phyloP scores from a whole-genome alignment of 2,329 filamentous ascomycete species.

The Fusarium torulosum region DNA sequence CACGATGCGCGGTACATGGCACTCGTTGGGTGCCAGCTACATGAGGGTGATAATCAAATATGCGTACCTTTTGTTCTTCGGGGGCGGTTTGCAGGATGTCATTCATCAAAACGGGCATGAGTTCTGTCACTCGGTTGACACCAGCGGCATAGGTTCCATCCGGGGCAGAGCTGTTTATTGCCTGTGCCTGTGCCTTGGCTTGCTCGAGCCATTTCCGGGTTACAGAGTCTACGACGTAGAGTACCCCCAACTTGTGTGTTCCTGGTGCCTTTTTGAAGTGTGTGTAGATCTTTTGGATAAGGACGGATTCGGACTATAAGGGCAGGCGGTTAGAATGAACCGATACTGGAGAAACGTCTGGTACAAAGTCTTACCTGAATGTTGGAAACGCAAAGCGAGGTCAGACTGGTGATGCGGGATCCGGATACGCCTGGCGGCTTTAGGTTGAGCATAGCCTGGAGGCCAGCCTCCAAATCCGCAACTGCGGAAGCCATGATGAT shows the following conservation, averaged over 20 bases:
- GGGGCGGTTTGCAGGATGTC: constrained; percentile 91
- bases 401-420: constrained; percentile 89
- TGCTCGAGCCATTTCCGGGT: constrained; percentile 98
- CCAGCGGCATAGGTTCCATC: constrained; percentile 96
- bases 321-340: constrained; percentile 42
- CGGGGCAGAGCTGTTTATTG: constrained; percentile 81
- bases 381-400: constrained; percentile 86
- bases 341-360: constrained; percentile 1
- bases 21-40: constrained; percentile 40
- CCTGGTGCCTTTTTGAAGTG: constrained; percentile 95
- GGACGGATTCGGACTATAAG: constrained; percentile 86
- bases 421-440: constrained; percentile 96
- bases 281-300: constrained; percentile 96
- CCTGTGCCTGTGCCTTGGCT: constrained; percentile 86
- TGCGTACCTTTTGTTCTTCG: constrained; percentile 95
- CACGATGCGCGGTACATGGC: constrained; percentile 30
- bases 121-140: constrained; percentile 95
- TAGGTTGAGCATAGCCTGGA: constrained; percentile 90
- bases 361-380: constrained; percentile 76
- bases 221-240: constrained; percentile 99
- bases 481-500: constrained; percentile 81
- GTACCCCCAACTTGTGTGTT: constrained; percentile 97
- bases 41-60: constrained; percentile 44
- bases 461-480: constrained; percentile 88
- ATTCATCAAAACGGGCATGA: constrained; percentile 94